Evolutionary conservation across 2,329 filamentous ascomycete species (phyloP).

Genomic region (Aspergillus pseudotamarii): DNA sequence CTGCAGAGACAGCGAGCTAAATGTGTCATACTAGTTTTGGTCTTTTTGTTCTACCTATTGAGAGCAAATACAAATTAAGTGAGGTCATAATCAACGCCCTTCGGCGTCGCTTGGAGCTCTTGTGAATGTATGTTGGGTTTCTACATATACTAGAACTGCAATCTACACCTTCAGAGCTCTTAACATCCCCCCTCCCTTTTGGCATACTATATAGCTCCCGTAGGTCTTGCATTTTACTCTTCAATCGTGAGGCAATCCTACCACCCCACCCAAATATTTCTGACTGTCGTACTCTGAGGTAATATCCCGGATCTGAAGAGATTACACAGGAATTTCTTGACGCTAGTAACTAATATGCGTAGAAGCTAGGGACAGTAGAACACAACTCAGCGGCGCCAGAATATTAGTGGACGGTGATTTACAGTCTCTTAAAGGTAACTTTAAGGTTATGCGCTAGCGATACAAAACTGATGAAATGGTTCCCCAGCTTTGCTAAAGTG

Average conservation of each 20-base stretch:
- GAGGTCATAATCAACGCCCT: not conserved
- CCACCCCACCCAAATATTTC: no score
- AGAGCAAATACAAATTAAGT: not conserved
- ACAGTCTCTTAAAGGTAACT: not conserved
- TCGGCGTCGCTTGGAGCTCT: not conserved
- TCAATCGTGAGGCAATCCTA: no score
- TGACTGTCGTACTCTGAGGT: no score
- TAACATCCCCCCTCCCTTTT: not conserved
- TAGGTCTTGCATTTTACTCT: no score
- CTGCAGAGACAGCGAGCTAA: slow-evolving; percentile 24
- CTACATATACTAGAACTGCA: not conserved
- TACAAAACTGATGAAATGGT: not conserved
- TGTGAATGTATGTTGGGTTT: not conserved
- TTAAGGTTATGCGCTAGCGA: not conserved
- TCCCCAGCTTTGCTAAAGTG: not conserved
- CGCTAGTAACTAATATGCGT: no score
- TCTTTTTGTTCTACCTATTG: not conserved
- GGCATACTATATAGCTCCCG: not conserved
- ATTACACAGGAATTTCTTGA: no score
- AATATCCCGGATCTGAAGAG: no score
- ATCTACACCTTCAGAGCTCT: not conserved
- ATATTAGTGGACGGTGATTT: not conserved
- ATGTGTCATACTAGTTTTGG: not conserved
- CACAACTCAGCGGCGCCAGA: no score
- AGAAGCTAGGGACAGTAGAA: no score